These are phyloP conservation scores for Petunia hybrid DNA, from an alignment of 305 asterid genomes.

Conservation along the genomic window DNA sequence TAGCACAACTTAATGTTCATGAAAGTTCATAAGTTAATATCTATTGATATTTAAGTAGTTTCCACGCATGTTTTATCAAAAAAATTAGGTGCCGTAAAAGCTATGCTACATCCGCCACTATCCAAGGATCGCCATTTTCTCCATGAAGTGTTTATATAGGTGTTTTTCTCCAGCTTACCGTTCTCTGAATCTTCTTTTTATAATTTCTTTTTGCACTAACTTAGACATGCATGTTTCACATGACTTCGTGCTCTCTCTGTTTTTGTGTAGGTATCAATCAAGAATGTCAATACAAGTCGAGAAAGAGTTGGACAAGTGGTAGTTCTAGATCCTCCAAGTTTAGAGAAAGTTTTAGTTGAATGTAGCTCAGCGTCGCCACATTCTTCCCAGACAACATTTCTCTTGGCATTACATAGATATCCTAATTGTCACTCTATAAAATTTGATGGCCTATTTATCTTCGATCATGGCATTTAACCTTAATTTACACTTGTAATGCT, in stretches of 20 bases:
- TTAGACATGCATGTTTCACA: neutral
- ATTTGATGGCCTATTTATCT: conserved; percentile 80
- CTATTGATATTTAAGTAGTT: too few relatives aligned
- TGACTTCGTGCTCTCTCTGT: neutral
- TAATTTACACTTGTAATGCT: conserved; percentile 69
- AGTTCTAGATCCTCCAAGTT: conserved; percentile 80
- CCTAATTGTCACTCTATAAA: conserved; percentile 43
- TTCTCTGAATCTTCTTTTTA: neutral
- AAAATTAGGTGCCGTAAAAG: too few relatives aligned
- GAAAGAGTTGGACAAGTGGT: conserved; percentile 81
- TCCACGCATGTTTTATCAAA: too few relatives aligned
- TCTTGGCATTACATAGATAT: conserved; percentile 67
- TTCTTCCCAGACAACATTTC: conserved; percentile 51
- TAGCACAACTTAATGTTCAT: too few relatives aligned
- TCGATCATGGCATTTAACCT: conserved; percentile 87
- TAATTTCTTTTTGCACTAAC: neutral
- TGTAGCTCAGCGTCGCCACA: conserved; percentile 37
- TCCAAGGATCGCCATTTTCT: neutral
- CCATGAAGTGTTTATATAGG: neutral
- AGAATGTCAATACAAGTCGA: conserved; percentile 60
- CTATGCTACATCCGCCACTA: too few relatives aligned
- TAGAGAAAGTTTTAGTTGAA: conserved; percentile 36
- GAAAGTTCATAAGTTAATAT: too few relatives aligned
- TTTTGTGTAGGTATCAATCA: conserved; percentile 59
- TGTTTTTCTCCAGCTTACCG: neutral